These are phyloP conservation scores for Cucurbitaria berberidis DNA, from an alignment of 2,329 filamentous ascomycete species.

Conservation along the genomic window DNA sequence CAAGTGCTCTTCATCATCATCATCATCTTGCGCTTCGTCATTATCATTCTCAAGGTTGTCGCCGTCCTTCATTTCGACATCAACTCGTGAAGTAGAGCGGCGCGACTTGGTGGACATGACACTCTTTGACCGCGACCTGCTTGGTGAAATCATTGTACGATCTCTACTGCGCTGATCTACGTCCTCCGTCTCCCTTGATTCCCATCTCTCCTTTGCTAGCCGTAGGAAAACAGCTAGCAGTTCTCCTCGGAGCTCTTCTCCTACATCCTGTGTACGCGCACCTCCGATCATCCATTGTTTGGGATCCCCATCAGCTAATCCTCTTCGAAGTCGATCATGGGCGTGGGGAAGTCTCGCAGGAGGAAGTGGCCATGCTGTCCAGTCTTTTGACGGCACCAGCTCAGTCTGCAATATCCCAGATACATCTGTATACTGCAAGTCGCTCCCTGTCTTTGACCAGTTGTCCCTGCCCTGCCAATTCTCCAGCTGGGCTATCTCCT, in stretches of 20 bases:
- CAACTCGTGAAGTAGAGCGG: conserved; percentile 1
- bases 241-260: conserved; percentile 71
- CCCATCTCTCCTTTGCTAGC: conserved; percentile 68
- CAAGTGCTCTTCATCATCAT: conserved; percentile 3
- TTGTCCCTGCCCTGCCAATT: conserved; percentile 50
- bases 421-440: conserved; percentile 34
- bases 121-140: conserved; percentile 21
- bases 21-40: conserved; percentile 2
- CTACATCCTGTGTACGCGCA: conserved; percentile 55
- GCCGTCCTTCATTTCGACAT: conserved; percentile 14
- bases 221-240: conserved; percentile 70
- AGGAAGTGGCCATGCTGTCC: conserved; percentile 86
- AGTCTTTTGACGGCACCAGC: conserved; percentile 61
- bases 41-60: neutral
- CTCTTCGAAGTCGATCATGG: conserved; percentile 50
- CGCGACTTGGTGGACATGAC: conserved; percentile 2
- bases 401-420: conserved; percentile 36
- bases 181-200: conserved; percentile 47
- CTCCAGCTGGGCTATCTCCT: conserved; percentile 20
- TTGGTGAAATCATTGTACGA: neutral
- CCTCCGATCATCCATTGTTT: conserved; percentile 61
- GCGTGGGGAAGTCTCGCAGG: conserved; percentile 65
- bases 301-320: conserved; percentile 50
- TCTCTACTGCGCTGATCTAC: conserved; percentile 13
- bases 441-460: conserved; percentile 47